Base-by-base conservation (phyloP, 495 filamentous ascomycete genomes). In the Penicillium bialowiezense region DNA sequence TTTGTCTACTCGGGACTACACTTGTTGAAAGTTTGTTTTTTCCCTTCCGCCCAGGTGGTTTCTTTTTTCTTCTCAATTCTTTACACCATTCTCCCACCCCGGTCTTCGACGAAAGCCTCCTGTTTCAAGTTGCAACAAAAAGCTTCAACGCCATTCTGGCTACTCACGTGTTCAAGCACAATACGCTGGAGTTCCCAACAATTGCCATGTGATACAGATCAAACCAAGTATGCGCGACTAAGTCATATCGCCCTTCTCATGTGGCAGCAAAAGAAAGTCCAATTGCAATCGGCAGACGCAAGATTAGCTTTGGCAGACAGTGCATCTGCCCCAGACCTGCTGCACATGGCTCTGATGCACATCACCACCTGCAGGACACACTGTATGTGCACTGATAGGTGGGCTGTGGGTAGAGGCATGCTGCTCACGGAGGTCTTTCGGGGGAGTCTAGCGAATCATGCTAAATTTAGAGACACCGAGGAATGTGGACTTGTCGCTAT, bases 401-500 rank as follows among this genome's bases (percentile, higher is more conserved):
- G 29, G 10, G 8, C 13, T 18, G 9, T 7, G 3, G 32, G 14
- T 5, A 28, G 1, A 13, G n/a, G n/a, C n/a, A 1, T 5, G 8
- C 43, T 41, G 54, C 34, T 54, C 53, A 35, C 54, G 21, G 46
- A 26, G 18, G 8, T 10, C 10, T 3, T 5, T 7, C 29, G 14
- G 8, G n/a, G 23, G 18, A 9, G n/a, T 7, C 13, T 12, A 12
- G 12, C 50, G 45, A 57, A 55, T 24, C 29, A 37, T 10, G 17
- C 5, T 4, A 3, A 26, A 8, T 4, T 26, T 3, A 4, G 23
- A 26, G 23, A 5, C 10, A 21, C 14, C 36, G 4, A 34, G 56
- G 52, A 55, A 55, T 59, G 52, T 37, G 19, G 23, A 52, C 17
- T n/a, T 28, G 35, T 31, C 24, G 31, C 17, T 18, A 36, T 20